Conservation (phyloP, 75 land plant genomes). For the Picea glauca region DNA sequence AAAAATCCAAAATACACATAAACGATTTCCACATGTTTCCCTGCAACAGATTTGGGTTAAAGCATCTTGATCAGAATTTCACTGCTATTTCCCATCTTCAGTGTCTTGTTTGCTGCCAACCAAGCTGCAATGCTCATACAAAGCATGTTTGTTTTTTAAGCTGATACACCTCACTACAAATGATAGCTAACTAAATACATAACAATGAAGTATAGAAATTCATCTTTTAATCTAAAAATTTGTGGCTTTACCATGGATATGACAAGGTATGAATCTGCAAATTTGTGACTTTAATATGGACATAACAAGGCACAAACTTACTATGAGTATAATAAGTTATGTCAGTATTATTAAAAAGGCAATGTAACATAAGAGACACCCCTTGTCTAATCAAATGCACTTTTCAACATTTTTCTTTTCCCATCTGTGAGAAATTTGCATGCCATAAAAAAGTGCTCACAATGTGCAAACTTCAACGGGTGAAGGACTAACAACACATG, state of each 20-base stretch:
- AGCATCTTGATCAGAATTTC: background rate
- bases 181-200: background rate
- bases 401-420: too few species aligned
- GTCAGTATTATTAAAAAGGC: too few species aligned
- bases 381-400: too few species aligned
- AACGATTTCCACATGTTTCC: background rate
- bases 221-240: too few species aligned
- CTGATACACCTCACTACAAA: background rate
- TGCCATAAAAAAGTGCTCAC: too few species aligned
- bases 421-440: too few species aligned
- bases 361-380: too few species aligned
- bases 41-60: background rate
- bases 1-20: background rate
- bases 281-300: background rate
- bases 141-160: background rate
- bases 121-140: background rate
- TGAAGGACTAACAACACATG: too few species aligned
- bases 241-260: background rate
- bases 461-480: too few species aligned
- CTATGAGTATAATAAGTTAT: too few species aligned
- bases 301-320: too few species aligned
- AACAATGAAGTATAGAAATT: background rate
- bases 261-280: background rate
- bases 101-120: background rate
- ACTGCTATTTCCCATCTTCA: background rate